Evolutionary conservation across 768 basidiomycete genomes (phyloP).

Genomic region (Auriculariales sp.): DNA sequence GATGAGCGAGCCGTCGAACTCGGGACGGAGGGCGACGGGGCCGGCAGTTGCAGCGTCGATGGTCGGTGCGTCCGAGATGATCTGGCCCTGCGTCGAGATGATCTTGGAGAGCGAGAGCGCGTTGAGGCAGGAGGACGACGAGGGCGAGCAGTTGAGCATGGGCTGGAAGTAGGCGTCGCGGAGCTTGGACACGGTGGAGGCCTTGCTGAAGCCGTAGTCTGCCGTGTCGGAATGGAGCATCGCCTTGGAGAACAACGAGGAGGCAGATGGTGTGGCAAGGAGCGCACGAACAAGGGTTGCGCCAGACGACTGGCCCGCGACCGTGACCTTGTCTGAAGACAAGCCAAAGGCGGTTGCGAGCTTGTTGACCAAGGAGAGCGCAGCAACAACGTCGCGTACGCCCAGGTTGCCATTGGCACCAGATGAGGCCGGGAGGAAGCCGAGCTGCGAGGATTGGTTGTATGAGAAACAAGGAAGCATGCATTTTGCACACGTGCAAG

Average conservation of each 20-base stretch:
- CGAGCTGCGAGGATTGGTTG: constrained; percentile 34
- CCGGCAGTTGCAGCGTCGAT: constrained; percentile 40
- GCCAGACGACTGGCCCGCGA: constrained; percentile 76
- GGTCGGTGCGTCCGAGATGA: constrained; percentile 25
- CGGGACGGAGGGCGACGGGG: constrained; percentile 45
- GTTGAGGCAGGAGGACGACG: constrained; percentile 35
- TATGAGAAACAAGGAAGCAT: constrained; percentile 5
- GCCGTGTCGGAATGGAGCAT: constrained; percentile 84
- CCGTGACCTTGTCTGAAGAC: constrained; percentile 37
- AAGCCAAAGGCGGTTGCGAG: constrained; percentile 55
- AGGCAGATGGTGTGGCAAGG: constrained; percentile 56
- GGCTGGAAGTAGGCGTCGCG: constrained; percentile 36
- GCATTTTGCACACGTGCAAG: not conserved
- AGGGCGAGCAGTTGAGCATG: constrained; percentile 31
- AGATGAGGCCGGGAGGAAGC: constrained; percentile 46
- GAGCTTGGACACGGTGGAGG: constrained; percentile 36
- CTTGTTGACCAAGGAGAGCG: constrained; percentile 44
- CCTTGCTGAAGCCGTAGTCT: constrained; percentile 57
- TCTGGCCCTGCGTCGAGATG: constrained; percentile 34
- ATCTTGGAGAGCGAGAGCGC: constrained; percentile 35
- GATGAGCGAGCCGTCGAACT: constrained; percentile 53
- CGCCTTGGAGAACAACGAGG: constrained; percentile 56
- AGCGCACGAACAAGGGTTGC: constrained; percentile 66
- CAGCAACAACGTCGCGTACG: constrained; percentile 51
- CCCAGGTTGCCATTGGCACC: constrained; percentile 47